These are phyloP conservation scores for Parafenestella ontariensis DNA, from an alignment of 2,329 filamentous ascomycete species.

Conservation along the genomic window DNA sequence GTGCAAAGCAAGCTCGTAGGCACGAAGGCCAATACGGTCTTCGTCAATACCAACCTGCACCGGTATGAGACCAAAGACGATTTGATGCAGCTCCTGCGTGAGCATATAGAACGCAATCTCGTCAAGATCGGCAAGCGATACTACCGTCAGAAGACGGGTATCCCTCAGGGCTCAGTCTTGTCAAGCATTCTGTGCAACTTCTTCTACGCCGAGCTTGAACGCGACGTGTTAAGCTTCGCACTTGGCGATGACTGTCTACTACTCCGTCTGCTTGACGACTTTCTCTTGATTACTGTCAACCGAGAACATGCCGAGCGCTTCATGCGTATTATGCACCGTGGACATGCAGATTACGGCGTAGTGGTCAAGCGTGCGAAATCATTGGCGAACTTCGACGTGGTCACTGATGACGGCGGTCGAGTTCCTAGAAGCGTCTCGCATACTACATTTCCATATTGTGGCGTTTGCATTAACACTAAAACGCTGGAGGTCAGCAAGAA, in stretches of 20 bases:
- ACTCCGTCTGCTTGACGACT: slow-evolving; percentile 88
- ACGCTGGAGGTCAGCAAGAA: slow-evolving; percentile 80
- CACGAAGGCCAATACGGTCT: slow-evolving; percentile 69
- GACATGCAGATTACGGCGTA: slow-evolving; percentile 81
- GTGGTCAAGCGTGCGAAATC: slow-evolving; percentile 79
- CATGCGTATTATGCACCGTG: slow-evolving; percentile 78
- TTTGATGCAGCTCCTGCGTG: slow-evolving; percentile 72
- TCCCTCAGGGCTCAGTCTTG: slow-evolving; percentile 90
- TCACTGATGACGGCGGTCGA: slow-evolving; percentile 59
- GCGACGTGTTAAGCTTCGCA: slow-evolving; percentile 72
- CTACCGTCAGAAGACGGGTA: slow-evolving; percentile 86
- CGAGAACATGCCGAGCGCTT: slow-evolving; percentile 72
- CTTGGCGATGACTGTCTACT: slow-evolving; percentile 67
- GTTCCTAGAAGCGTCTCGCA: slow-evolving; percentile 49
- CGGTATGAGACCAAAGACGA: slow-evolving; percentile 63
- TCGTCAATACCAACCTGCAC: slow-evolving; percentile 72
- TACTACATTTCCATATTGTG: slow-evolving; percentile 86
- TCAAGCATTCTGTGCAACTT: slow-evolving; percentile 91
- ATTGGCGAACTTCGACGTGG: slow-evolving; percentile 79
- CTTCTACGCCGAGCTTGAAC: slow-evolving; percentile 91
- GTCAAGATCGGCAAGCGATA: slow-evolving; percentile 88
- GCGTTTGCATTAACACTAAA: slow-evolving; percentile 74
- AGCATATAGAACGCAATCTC: slow-evolving; percentile 85
- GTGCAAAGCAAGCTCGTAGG: slow-evolving; percentile 39
- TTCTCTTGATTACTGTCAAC: slow-evolving; percentile 82